Base-by-base conservation (phyloP, 129 eudicot species). In the Centrapalus pauciflorus region DNA sequence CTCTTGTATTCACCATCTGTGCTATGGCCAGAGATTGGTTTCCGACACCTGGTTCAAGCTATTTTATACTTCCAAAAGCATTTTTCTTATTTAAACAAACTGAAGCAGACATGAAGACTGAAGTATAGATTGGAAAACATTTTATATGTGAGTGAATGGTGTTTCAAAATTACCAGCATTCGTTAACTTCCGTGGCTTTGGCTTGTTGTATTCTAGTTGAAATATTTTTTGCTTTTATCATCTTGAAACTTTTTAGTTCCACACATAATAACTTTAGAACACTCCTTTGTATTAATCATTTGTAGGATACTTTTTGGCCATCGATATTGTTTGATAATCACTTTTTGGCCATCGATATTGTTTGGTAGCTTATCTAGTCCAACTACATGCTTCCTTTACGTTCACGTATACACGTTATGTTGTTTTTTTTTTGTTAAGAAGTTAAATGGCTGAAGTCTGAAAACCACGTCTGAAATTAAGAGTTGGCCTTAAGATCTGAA, bases 21-120 rank as follows among this genome's bases (percentile, higher is more conserved):
- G n/a, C n/a, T 81, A 21, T 84, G 90, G 90, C 90, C 86, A 45
- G 90, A 84, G 48, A 77, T 84, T 58, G 81, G 80, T 19, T 81
- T 84, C 14, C 32, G 81, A 75, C 84, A 84, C 46, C 79, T 84
- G 79, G 77, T 84, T 59, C 62, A 73, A 65, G 81, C 67, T 2
- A 56, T 84, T 70, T 35, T 81, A 71, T 71, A 81, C n/a, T 84
- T 73, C 55, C 90, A 84, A 46, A 70, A 81, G 64, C 71, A 63
- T 50, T 74, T 14, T 50, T 61, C 46, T 32, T 77, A 84, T 62
- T 75, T 84, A 67, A 77, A 77, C 52, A 81, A 71, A 71, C 43
- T 17, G 61, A 81, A 81, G 77, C 30, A 54, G 30, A 23, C 55
- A 52, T 55, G 67, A 50, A 48, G 54, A n/a, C n/a, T 48, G 54